A percentile compares a stretch with the other conserved stretches of the same genome.
phyloP scores from a whole-genome alignment of 202 grass and related monocot genomes.

The Hordeum pubiflorum region DNA sequence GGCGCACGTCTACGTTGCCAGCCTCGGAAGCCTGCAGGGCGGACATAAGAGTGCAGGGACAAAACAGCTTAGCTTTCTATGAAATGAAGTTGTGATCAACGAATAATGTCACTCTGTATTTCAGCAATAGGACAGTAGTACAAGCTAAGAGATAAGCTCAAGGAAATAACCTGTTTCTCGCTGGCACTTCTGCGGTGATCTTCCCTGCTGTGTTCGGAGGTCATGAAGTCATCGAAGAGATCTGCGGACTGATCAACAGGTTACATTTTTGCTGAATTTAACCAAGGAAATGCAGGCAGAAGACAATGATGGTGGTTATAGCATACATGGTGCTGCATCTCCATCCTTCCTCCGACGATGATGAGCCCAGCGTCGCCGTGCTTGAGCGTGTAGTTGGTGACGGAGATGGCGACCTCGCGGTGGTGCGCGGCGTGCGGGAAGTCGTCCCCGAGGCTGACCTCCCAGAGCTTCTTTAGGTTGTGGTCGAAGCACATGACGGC shows the following conservation, averaged over 20 bases:
- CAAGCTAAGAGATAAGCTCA: not conserved
- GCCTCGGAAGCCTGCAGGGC: constrained; percentile 33
- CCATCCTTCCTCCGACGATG: constrained; percentile 87
- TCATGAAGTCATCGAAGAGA: constrained; percentile 78
- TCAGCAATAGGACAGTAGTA: not conserved
- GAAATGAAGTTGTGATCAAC: not conserved
- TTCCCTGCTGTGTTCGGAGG: constrained; percentile 40
- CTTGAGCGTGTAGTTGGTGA: constrained; percentile 88
- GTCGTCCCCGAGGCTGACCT: constrained; percentile 71
- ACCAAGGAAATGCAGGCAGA: not conserved
- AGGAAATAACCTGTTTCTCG: constrained; percentile 71
- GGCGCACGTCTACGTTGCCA: constrained; percentile 59
- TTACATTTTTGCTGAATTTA: not conserved
- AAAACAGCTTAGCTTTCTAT: not conserved
- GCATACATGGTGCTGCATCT: constrained; percentile 91
- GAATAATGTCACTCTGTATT: not conserved
- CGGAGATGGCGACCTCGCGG: constrained; percentile 69
- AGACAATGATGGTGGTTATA: not conserved
- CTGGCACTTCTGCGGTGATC: constrained; percentile 44
- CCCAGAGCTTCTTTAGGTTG: constrained; percentile 96
- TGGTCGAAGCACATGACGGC: constrained; percentile 93
- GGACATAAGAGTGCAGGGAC: not conserved
- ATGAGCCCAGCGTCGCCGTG: constrained; percentile 82
- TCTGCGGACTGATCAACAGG: constrained; percentile 43
- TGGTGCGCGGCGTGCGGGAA: constrained; percentile 75